Base-by-base conservation (phyloP, 192 early-diverging fungal genomes). In the Entomortierella beljakovae region DNA sequence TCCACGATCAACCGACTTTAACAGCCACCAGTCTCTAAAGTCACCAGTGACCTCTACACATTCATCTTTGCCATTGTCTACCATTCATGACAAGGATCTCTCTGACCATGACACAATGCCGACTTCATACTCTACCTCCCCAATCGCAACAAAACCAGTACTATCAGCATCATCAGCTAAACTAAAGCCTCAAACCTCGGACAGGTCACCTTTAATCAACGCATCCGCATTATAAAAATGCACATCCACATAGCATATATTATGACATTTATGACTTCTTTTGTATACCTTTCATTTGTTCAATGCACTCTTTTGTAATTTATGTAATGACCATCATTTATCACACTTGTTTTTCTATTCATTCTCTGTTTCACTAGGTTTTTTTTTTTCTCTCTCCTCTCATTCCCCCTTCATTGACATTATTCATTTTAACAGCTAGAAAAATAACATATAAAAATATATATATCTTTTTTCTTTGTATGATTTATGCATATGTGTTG, bases 31-130 rank as follows among this genome's bases (percentile, higher is more conserved):
- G 16, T 68, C 56, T 0, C 28, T 22, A 33, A 38, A 28, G 37
- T 35, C 65, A 13, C 23, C 46, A 28, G 26, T 68, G 2, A 57
- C 28, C n/a, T 51, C 56, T 1, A 26, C n/a, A 10, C 15, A 48
- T 6, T 57, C 32, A 1, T 68, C 42, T 1, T 34, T 51, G n/a
- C 53, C 65, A 8, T 6, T 49, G 32, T 67, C 64, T 6, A 60
- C 38, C 23, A 26, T 43, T 9, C n/a, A 63, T 32, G 61, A 63
- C 34, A 63, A 51, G 35, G 61, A 63, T 16, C 22, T 51, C 31
- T 63, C 61, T 11, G 61, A 63, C 35, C 43, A 51, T 32, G 61
- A 63, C 2, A 63, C 61, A 26, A 22, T 28, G n/a, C 58, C 58
- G 29, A 60, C 58, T 20, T 28, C 61, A 32, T 63, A 31, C 23